These are phyloP conservation scores for Coniochaeta prunicola DNA, from an alignment of 2,329 filamentous ascomycete genomes.

Conservation along the genomic window DNA sequence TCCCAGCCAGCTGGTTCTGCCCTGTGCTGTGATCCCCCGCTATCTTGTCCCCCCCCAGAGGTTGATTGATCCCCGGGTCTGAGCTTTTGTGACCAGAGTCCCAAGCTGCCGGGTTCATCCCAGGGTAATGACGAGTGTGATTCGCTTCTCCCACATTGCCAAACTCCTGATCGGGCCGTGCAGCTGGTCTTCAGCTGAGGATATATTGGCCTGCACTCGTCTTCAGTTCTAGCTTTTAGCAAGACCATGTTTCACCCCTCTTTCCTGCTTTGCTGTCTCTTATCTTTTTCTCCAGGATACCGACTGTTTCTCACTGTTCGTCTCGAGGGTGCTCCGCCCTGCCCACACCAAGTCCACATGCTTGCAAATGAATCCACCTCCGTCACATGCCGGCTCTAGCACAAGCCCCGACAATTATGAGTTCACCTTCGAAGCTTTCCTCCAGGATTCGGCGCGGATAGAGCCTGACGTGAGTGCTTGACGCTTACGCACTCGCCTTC, in stretches of 20 bases:
- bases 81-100: neutral
- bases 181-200: neutral
- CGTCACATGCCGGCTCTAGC: constrained; percentile 3
- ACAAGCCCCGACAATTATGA: constrained; percentile 10
- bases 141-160: neutral
- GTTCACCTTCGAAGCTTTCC: constrained; percentile 19
- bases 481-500: neutral
- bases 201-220: neutral
- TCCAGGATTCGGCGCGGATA: constrained; percentile 13
- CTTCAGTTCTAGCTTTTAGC: neutral
- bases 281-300: neutral
- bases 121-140: neutral
- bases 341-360: neutral
- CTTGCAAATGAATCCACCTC: constrained; percentile 4
- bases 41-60: neutral
- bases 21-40: neutral
- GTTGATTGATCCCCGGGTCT: neutral
- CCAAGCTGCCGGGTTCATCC: neutral
- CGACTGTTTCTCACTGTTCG: neutral
- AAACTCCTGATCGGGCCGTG: neutral
- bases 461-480: constrained; percentile 16
- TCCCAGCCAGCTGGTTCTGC: neutral
- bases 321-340: no score
- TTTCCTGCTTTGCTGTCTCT: neutral
- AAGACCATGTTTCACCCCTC: neutral